A percentile compares a stretch with the other conserved stretches of the same genome.
Conservation (phyloP, 1,284 basidiomycete genomes). For the Vanrija humicola region DNA sequence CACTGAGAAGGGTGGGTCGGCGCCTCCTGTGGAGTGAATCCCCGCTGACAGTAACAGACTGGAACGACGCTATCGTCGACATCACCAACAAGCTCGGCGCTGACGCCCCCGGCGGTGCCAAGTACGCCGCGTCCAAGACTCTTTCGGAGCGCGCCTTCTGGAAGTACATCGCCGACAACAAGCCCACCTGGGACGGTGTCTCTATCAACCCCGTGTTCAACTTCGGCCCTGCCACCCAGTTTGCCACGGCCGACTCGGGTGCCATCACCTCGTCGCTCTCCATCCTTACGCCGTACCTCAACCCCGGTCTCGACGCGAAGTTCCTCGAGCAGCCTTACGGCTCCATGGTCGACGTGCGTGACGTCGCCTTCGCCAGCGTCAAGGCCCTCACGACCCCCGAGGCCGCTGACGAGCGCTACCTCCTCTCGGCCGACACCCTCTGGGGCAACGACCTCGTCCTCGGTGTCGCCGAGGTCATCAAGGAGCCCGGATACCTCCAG, state of each 20-base stretch:
- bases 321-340: neutral
- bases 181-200: neutral
- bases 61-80: neutral
- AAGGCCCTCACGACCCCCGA: neutral
- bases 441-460: neutral
- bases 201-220: neutral
- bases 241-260: neutral
- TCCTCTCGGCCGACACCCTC: neutral
- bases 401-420: neutral
- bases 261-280: neutral
- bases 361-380: neutral
- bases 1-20: neutral
- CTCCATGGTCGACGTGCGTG: neutral
- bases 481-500: neutral
- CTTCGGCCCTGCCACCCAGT: neutral
- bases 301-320: neutral
- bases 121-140: neutral
- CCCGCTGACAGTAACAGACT: neutral
- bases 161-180: constrained; percentile 14
- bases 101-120: neutral
- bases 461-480: neutral
- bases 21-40: too few relatives aligned
- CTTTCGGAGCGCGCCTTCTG: neutral
- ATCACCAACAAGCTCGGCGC: neutral
- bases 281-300: neutral